A percentile compares a stretch with the other conserved stretches of the same genome.
Conservation (phyloP, 306 rosid genomes). For the Hylodesmum podocarpum region DNA sequence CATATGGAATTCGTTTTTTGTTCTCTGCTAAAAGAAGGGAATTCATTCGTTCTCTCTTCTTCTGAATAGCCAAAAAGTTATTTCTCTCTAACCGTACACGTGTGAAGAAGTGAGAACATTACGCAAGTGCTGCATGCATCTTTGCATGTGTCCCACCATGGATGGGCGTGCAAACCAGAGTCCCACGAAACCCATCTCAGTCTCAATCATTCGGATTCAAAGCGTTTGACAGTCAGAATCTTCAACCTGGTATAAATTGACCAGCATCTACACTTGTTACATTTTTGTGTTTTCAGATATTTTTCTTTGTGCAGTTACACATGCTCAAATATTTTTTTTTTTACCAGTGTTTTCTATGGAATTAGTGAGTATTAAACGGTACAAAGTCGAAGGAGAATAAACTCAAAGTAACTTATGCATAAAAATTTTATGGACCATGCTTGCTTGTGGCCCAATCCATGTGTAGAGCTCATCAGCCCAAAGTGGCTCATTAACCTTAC, state of each 20-base stretch:
- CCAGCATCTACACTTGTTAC: conserved; percentile 37
- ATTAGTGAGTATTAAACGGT: no score
- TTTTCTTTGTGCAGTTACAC: not conserved
- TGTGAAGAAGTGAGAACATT: conserved; percentile 20
- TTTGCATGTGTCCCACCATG: conserved; percentile 16
- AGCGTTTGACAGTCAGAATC: conserved; percentile 52
- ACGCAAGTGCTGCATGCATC: not conserved
- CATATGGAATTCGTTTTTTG: not conserved
- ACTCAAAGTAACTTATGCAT: no score
- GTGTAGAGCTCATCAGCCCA: not conserved
- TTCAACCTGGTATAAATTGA: conserved; percentile 59
- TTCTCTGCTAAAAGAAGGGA: conserved; percentile 5
- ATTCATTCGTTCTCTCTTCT: not conserved
- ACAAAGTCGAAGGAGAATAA: no score
- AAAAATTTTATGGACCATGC: not conserved
- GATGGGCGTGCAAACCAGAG: conserved; percentile 46
- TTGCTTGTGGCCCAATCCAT: not conserved
- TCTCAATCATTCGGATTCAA: conserved; percentile 58
- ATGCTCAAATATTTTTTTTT: not conserved
- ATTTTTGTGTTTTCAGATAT: not conserved
- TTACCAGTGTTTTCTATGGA: no score
- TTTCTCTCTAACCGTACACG: conserved; percentile 20
- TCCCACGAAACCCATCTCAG: conserved; percentile 46
- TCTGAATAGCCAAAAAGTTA: not conserved
- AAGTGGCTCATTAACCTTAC: no score